Base-by-base conservation (phyloP, 495 filamentous ascomycete species). In the Aspergillus haitiensis region DNA sequence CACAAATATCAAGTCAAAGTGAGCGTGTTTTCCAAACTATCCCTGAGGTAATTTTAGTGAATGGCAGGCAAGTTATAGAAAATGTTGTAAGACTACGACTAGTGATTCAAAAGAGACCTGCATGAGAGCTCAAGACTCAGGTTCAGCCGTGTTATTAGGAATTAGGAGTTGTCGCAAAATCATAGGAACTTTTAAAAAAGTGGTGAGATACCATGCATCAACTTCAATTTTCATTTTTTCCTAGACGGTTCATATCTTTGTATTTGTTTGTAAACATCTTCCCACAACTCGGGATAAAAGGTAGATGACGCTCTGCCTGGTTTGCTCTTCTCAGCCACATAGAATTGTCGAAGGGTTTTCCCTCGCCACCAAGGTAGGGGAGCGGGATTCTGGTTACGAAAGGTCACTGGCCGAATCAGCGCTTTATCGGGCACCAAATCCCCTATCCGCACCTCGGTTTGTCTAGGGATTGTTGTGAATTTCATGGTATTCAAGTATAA, bases 401-500 rank as follows among this genome's bases (percentile, higher is more conserved):
- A 79, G 16, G 55, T 66, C n/a, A 79, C 76, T 1, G 78, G 78
- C 3, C 76, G 72, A 8, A 73, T 12, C 1, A 53, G 1, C 11
- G 70, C 52, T 21, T 71, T 72, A 33, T 72, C 65, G 2, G 71
- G 56, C 8, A 73, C 64, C 0, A 81, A 64, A 52, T 79, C 75
- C 7, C 70, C 73, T 15, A 79, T n/a, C 33, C 70, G 68, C 12
- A 78, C 76, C 5, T 69, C 65, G 1, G 73, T 76, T 16, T 67
- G 68, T 2, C 75, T 71, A 1, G 76, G 76, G 33, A 77, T 75
- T 0, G 75, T 72, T 3, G 75, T 78, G 47, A 88, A 75, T 27
- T 84, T 86, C 78, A 92, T 86, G 12, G 87, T 93, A 15, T 82
- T 87, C 42, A 95, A 72, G 33, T 88, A 85, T 2, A 96, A 65